Evolutionary conservation across 768 basidiomycete species (phyloP).

Genomic region (Trametes cinnabarina): DNA sequence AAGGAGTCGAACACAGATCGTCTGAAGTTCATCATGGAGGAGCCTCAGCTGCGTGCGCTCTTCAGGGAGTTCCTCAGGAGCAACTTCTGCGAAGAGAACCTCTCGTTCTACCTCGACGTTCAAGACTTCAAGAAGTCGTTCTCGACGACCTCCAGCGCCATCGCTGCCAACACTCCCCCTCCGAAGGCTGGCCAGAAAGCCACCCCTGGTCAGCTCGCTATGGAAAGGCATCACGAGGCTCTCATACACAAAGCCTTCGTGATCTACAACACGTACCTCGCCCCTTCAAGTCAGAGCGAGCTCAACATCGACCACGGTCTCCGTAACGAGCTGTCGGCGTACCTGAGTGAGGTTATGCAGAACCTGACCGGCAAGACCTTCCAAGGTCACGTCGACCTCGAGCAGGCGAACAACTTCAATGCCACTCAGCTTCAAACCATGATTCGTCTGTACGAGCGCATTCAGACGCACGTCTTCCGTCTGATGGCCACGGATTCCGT

Average conservation of each 20-base stretch:
- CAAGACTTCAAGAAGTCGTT: slow-evolving; percentile 97
- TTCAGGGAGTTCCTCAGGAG: slow-evolving; percentile 93
- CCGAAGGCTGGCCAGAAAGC: slow-evolving; percentile 38
- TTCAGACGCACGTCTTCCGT: slow-evolving; percentile 95
- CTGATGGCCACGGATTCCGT: slow-evolving; percentile 98
- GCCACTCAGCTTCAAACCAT: slow-evolving; percentile 95
- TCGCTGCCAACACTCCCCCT: slow-evolving; percentile 47
- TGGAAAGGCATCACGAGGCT: slow-evolving; percentile 96
- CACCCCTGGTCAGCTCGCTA: slow-evolving; percentile 79
- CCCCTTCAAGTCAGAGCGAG: slow-evolving; percentile 92
- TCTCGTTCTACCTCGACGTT: slow-evolving; percentile 96
- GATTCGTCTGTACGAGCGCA: slow-evolving; percentile 91
- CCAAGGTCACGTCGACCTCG: slow-evolving; percentile 78
- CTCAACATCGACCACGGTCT: slow-evolving; percentile 98
- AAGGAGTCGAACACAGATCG: slow-evolving; percentile 94
- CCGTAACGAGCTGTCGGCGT: slow-evolving; percentile 90
- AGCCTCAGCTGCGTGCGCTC: slow-evolving; percentile 80
- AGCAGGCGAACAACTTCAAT: slow-evolving; percentile 80
- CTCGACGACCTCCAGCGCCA: slow-evolving; percentile 90
- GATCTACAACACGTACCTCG: slow-evolving; percentile 93
- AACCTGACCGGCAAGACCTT: slow-evolving; percentile 72
- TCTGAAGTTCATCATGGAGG: slow-evolving; percentile 87
- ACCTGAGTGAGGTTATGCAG: slow-evolving; percentile 87
- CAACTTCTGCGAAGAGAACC: slow-evolving; percentile 98
- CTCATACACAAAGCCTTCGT: slow-evolving; percentile 92